Evolutionary conservation across 2,329 filamentous ascomycete species (phyloP), one percentile per base, ranked within the genome.

Genomic region (Verticillium klebahnii): DNA sequence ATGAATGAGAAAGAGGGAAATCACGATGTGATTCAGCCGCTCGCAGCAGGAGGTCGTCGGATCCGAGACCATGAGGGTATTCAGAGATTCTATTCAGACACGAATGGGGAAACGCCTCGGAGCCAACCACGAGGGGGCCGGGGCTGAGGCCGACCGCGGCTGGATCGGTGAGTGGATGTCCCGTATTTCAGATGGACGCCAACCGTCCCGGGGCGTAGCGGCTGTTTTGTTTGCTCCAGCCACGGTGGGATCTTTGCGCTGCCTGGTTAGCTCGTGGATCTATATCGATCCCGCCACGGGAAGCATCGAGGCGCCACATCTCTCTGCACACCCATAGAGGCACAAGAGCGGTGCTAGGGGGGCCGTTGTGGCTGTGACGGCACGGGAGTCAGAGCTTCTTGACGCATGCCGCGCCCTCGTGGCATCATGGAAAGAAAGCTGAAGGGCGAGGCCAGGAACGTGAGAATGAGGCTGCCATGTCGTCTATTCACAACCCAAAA

Each of bases 41-140:
- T 61, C 70, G 64, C 56, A 70, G 64, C 23, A 71, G 75, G n/a
- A 72, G 74, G 45, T 66, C 69, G 19, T 50, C 45, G 45, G 11
- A 23, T 50, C 23, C 11, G 32, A n/a, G 40, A n/a, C 45, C 9
- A 14, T 17, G 29, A 17, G 15, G n/a, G 31, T 54, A 59, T 59
- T 59, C 58, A 59, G 45, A 14, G 40, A 7, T 9, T 19, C 23
- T 59, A 59, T 59, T 59, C 54, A 56, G 54, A 34, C 54, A 25
- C 2, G n/a, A 32, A 56, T 56, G 9, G 17, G 54, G 54, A 32
- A 34, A 32, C 32, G 29, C 11, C 54, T 7, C 54, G 45, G n/a
- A n/a, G 17, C 45, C n/a, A n/a, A 6, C 45, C 45, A 23, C 45
- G n/a, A 23, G 7, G n/a, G 19, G n/a, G n/a, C 45, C 45, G 19